Base-by-base conservation (phyloP, 2,329 filamentous ascomycete species). In the Dactylellina leptospora region DNA sequence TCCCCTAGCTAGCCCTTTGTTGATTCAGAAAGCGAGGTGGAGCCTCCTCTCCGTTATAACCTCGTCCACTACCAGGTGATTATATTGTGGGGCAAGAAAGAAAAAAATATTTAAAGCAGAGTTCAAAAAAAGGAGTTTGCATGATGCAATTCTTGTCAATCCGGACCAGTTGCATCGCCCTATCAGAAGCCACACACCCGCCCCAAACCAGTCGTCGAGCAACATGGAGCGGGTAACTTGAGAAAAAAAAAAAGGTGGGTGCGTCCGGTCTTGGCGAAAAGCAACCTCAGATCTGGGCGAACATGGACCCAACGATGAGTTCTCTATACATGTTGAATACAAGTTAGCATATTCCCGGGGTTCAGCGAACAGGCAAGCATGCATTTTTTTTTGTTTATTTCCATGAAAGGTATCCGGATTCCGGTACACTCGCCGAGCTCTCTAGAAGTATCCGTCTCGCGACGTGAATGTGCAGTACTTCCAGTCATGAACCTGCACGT, bases 201-300 rank as follows among this genome's bases (percentile, higher is more conserved):
- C 36, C 36, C 36, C n/a, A n/a, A n/a, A n/a, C n/a, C n/a, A n/a
- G n/a, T n/a, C n/a, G 16, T 45, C 44, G 22, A 27, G 36, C 18
- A 54, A 25, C 59, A 50, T 63, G n/a, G 36, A 64, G 60, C 60
- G 44, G 61, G 62, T 59, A 60, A 48, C n/a, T n/a, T n/a, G n/a
- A n/a, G n/a, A n/a, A n/a, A n/a, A n/a, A n/a, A n/a, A n/a, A n/a
- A n/a, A n/a, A n/a, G n/a, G n/a, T n/a, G n/a, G 36, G 51, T 50
- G 42, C 9, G 54, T 68, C 44, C 62, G 44, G 20, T 23, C 62
- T 68, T 68, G 62, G 62, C 62, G 36, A 40, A 18, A 56, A 27
- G 62, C 55, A 68, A 68, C 62, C 42, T 50, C 50, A 66, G 53
- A 58, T 44, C 61, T 66, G 44, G 61, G 61, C 61, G 38, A 50